Conservation (phyloP, 495 filamentous ascomycete genomes). For the Penicillium herquei region DNA sequence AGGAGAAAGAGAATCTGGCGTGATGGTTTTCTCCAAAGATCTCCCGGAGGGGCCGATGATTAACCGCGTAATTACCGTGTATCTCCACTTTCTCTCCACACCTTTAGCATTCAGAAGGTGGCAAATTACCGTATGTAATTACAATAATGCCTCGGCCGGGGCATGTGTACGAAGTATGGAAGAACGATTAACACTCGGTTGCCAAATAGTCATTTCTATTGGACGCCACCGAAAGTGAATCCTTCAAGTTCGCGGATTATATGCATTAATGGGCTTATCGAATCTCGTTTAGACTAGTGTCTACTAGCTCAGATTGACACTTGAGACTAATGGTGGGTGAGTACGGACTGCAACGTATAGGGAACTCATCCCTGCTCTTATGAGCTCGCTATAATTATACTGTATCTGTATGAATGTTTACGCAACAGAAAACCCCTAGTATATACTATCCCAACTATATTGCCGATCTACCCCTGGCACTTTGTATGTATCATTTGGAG, state of each 20-base stretch:
- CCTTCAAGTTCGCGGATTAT: not conserved
- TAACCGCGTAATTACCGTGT: constrained; percentile 5
- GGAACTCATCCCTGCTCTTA: no score
- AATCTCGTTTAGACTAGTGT: no score
- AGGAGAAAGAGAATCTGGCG: not conserved
- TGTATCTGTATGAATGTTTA: no score
- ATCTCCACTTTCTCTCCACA: constrained; percentile 3
- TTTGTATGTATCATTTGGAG: no score
- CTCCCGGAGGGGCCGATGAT: constrained; percentile 1
- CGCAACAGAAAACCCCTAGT: no score
- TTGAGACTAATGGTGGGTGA: no score
- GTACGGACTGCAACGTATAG: no score
- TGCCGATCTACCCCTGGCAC: no score
- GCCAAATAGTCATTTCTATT: not conserved
- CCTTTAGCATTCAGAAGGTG: not conserved
- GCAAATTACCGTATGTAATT: constrained; percentile 1
- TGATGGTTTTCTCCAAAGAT: not conserved
- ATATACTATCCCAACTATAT: no score
- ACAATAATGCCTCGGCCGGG: constrained; percentile 1
- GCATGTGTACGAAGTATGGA: not conserved
- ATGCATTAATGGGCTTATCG: no score
- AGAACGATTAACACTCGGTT: not conserved
- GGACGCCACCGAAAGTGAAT: not conserved
- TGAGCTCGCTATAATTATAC: no score
- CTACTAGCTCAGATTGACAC: no score